Conservation (phyloP, 495 filamentous ascomycete species). For the Schizothecium vesticola region DNA sequence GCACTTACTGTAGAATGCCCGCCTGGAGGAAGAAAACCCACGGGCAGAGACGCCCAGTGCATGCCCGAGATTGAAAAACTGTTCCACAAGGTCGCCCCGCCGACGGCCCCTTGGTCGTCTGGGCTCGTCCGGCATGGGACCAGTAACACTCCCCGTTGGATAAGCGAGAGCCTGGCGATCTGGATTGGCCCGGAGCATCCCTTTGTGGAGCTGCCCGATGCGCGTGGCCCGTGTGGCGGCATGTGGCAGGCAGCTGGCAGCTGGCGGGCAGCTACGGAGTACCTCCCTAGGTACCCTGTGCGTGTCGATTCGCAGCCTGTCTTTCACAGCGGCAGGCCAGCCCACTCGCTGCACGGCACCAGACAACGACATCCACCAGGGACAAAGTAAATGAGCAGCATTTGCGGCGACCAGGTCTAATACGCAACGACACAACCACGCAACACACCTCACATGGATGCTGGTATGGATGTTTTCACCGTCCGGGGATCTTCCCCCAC, state of each 20-base stretch:
- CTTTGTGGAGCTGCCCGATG: conserved; percentile 2
- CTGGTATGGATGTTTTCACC: conserved; percentile 27
- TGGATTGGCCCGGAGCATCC: conserved; percentile 5
- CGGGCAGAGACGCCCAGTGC: not conserved
- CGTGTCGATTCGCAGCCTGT: not conserved
- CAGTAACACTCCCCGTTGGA: not conserved
- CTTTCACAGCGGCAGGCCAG: conserved; percentile 19
- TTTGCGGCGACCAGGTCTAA: conserved; percentile 33
- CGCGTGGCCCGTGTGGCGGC: not conserved
- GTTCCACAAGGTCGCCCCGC: conserved; percentile 11
- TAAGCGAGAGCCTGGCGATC: conserved; percentile 4
- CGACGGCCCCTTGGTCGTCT: conserved; percentile 1
- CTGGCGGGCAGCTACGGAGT: not conserved
- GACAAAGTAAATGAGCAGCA: conserved; percentile 35
- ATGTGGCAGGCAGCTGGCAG: not conserved
- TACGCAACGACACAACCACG: conserved; percentile 24
- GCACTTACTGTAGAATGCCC: too few species aligned
- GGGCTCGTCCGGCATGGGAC: not conserved
- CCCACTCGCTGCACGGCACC: conserved; percentile 26
- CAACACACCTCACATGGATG: conserved; percentile 33
- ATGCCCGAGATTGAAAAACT: not conserved
- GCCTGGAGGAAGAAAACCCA: not conserved
- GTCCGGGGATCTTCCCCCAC: conserved; percentile 24
- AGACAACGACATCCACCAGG: conserved; percentile 35
- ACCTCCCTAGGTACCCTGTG: not conserved